Percentiles rank a stretch among this genome's conserved stretches.
phyloP scores from a whole-genome alignment of 2,329 filamentous ascomycete species.

The Aspergillus pseudoglaucus region DNA sequence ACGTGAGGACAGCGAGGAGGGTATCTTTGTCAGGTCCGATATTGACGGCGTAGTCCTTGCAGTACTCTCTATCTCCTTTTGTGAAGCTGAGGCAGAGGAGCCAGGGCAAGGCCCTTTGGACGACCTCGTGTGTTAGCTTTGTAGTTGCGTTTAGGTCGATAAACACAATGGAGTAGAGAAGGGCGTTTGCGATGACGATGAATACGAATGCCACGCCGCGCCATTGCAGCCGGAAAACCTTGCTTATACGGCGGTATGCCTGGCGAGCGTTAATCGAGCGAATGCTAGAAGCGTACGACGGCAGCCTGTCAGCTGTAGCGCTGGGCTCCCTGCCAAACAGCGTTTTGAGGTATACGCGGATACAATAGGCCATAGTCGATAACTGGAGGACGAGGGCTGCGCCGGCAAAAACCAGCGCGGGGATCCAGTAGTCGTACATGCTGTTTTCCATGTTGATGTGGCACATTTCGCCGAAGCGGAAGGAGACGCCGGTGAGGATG shows the following conservation, averaged over 20 bases:
- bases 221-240: constrained; percentile 90
- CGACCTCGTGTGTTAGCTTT: constrained; percentile 48
- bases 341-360: constrained; percentile 87
- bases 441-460: constrained; percentile 90
- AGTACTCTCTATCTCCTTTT: constrained; percentile 58
- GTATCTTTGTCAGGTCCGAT: constrained; percentile 70
- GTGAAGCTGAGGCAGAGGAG: constrained; percentile 60
- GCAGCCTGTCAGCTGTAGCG: constrained; percentile 62
- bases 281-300: constrained; percentile 69
- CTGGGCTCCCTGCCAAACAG: constrained; percentile 65
- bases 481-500: constrained; percentile 83
- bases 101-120: constrained; percentile 58
- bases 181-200: constrained; percentile 82
- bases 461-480: constrained; percentile 84
- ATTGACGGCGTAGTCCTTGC: constrained; percentile 52
- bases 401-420: constrained; percentile 70
- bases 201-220: constrained; percentile 83
- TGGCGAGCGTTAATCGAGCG: constrained; percentile 76
- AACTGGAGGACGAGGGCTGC: constrained; percentile 75
- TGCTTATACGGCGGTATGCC: constrained; percentile 77
- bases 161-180: constrained; percentile 90
- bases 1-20: constrained; percentile 71
- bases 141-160: constrained; percentile 76
- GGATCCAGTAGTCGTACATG: constrained; percentile 82
- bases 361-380: constrained; percentile 80